Conservation (phyloP, 2,329 filamentous ascomycete species). For the Cladophialophora bantiana region DNA sequence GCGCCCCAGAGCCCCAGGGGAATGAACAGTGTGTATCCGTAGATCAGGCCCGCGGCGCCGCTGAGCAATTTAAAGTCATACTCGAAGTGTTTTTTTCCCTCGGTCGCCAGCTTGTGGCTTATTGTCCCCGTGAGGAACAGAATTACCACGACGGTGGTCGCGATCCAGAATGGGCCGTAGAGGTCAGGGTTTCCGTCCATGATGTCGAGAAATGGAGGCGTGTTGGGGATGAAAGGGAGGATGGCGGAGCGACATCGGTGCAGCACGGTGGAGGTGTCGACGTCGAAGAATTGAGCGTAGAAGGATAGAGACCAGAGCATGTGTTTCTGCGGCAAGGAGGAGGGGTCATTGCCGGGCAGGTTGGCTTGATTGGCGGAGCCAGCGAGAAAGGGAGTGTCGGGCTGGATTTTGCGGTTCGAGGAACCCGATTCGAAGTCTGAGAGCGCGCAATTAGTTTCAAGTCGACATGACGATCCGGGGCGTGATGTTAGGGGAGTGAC, state of each 20-base stretch:
- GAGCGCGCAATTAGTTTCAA: background rate
- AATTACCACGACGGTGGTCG: conserved; percentile 94
- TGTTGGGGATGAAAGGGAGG: conserved; percentile 83
- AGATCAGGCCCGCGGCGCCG: conserved; percentile 88
- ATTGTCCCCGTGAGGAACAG: conserved; percentile 95
- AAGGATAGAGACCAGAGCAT: conserved; percentile 92
- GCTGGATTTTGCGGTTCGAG: conserved; percentile 57
- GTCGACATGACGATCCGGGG: conserved; percentile 10
- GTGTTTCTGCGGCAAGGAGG: conserved; percentile 70
- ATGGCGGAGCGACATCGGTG: conserved; percentile 86
- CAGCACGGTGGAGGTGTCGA: conserved; percentile 90
- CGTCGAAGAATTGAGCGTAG: conserved; percentile 98
- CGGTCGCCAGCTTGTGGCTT: conserved; percentile 78
- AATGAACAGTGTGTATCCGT: conserved; percentile 90
- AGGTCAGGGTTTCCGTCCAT: conserved; percentile 95
- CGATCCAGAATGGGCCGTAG: conserved; percentile 98
- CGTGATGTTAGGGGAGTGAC: conserved; percentile 31
- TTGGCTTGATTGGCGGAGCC: conserved; percentile 56
- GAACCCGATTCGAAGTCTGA: conserved; percentile 71
- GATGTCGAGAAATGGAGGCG: conserved; percentile 89
- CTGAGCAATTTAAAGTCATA: conserved; percentile 77
- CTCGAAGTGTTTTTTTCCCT: conserved; percentile 41
- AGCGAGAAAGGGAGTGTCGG: conserved; percentile 59
- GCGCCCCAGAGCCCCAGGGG: conserved; percentile 85
- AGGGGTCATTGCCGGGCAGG: conserved; percentile 55